Evolutionary conservation across 148 eudicot genomes (phyloP), one percentile per base, ranked within the genome.

Genomic region (Fagopyrum homotropicum): DNA sequence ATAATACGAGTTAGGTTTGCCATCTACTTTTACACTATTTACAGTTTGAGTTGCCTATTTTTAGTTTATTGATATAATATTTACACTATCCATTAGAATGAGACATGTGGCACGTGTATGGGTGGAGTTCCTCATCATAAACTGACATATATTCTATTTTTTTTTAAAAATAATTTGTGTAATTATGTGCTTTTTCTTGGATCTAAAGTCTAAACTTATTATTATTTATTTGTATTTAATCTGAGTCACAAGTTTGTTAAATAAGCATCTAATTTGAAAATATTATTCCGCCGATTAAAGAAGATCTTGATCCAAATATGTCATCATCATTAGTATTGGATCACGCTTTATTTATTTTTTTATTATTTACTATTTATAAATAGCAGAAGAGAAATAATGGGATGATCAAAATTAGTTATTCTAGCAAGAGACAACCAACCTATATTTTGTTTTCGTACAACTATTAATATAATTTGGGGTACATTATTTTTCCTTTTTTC

Each of bases 81-180:
- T 17, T 55, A 55, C 9, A 59, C 4, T 14, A 59, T 59, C 64
- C 64, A 59, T 72, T 17, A 71, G 77, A 26, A 75, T 71, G 64
- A 72, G 51, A 1, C 40, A 35, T 35, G 66, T 59, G 66, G 61
- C 61, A 56, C 61, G 8, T 56, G 61, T 56, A n/a, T n/a, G 61
- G 61, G 26, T 56, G 61, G 61, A 26, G 9, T 19, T 59, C 66
- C 35, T 59, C 66, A 59, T 59, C 66, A 59, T 59, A 26, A 59
- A 26, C 66, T 22, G 66, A 59, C 66, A 59, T 59, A 59, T 59
- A 22, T 59, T 26, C 66, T 22, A 9, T 59, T 59, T 59, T 26
- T 26, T 30, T 59, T 7, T 9, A 11, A 6, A 59, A 35, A 1
- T 35, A 35, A 35, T 35, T 35, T 35, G 3, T 35, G 40, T 35